Conservation (phyloP, 2,329 filamentous ascomycete genomes). For the Alternaria solani region DNA sequence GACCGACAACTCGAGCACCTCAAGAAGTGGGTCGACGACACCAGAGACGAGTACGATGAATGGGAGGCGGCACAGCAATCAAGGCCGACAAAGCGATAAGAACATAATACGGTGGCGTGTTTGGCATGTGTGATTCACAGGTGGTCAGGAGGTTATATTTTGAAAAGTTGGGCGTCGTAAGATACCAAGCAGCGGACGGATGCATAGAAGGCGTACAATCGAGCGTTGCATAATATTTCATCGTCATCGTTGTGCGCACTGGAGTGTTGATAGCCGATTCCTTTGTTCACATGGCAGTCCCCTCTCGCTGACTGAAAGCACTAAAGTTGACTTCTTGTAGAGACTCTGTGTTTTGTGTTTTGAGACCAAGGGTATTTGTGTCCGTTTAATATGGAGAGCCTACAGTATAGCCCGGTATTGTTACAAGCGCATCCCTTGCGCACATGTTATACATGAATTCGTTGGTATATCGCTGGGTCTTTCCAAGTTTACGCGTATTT, state of each 20-base stretch:
- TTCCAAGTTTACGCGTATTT: neutral
- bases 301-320: neutral
- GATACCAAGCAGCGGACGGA: conserved; percentile 22
- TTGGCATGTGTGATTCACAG: conserved; percentile 24
- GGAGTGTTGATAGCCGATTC: neutral
- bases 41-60: conserved; percentile 67
- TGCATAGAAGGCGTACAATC: conserved; percentile 10
- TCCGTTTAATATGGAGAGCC: neutral
- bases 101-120: neutral
- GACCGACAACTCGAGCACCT: conserved; percentile 80
- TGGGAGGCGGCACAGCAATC: conserved; percentile 55
- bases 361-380: neutral
- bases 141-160: conserved; percentile 23
- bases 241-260: neutral
- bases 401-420: neutral
- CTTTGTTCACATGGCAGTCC: neutral
- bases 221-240: conserved; percentile 1
- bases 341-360: neutral
- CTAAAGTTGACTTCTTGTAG: neutral
- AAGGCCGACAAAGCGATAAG: conserved; percentile 36
- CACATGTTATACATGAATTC: conserved; percentile 9
- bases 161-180: conserved; percentile 24
- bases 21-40: conserved; percentile 69
- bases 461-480: neutral
- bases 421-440: conserved; percentile 14